phyloP scores from a whole-genome alignment of 441 rosid genomes.

The Gossypium aridum region DNA sequence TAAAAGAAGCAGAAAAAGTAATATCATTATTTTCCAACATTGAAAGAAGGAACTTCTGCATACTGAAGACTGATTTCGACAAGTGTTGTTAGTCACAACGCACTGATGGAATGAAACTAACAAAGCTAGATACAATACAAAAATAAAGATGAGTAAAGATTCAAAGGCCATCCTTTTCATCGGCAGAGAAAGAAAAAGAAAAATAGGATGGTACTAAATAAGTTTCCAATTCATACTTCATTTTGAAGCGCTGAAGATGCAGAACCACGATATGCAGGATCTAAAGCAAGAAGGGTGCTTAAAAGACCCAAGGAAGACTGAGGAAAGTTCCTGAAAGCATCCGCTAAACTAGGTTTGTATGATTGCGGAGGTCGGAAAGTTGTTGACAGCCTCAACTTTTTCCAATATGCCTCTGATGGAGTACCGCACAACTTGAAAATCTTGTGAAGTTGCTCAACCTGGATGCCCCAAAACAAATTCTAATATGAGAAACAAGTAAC shows the following conservation, averaged over 20 bases:
- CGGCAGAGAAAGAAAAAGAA: background rate
- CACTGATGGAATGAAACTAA: background rate
- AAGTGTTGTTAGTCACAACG: background rate
- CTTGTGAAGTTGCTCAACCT: constrained; percentile 66
- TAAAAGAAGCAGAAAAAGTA: background rate
- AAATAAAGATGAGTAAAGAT: background rate
- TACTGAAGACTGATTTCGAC: background rate
- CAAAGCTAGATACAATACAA: background rate
- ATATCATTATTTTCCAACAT: background rate
- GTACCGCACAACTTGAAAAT: constrained; percentile 65
- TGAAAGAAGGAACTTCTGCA: background rate
- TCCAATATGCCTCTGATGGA: constrained; percentile 69
- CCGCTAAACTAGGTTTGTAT: constrained; percentile 36
- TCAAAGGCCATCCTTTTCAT: background rate
- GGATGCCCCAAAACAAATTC: background rate
- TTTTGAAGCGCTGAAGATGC: constrained; percentile 46
- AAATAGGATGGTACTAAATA: background rate
- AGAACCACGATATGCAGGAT: constrained; percentile 44
- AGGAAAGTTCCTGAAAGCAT: constrained; percentile 42
- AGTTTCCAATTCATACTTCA: constrained; percentile 20
- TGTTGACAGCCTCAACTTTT: constrained; percentile 41
- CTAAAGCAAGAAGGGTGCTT: constrained; percentile 56
- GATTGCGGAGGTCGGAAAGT: constrained; percentile 45
- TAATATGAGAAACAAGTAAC: background rate
- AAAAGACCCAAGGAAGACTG: constrained; percentile 46